Conservation (phyloP, 768 basidiomycete genomes). For the Pleurotus cornucopiae region DNA sequence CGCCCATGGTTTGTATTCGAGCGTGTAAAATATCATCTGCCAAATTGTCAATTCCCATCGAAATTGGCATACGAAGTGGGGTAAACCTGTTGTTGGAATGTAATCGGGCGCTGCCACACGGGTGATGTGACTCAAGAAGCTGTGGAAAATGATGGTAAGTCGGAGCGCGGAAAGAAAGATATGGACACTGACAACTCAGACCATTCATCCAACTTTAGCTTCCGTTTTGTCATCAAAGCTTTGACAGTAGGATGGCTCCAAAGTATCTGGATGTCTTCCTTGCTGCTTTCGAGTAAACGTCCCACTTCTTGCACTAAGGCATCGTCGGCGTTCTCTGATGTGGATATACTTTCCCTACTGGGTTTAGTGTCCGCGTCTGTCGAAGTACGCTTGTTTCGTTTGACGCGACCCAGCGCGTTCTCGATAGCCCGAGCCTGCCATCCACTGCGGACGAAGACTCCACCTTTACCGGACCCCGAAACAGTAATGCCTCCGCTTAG, state of each 20-base stretch:
- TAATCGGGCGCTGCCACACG: conserved; percentile 70
- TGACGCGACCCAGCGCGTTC: conserved; percentile 41
- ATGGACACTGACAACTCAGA: conserved; percentile 69
- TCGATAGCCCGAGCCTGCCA: conserved; percentile 74
- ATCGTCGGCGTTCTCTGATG: conserved; percentile 38
- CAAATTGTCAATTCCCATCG: conserved; percentile 4
- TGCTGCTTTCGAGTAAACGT: conserved; percentile 50
- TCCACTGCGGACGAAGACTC: conserved; percentile 73
- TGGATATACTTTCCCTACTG: conserved; percentile 24
- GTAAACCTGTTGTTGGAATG: conserved; percentile 67
- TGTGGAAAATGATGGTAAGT: conserved; percentile 21
- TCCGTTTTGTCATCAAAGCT: conserved; percentile 61
- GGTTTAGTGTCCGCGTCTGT: conserved; percentile 28
- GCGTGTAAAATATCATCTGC: conserved; percentile 84
- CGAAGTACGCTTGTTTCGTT: conserved; percentile 24
- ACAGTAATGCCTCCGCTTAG: conserved; percentile 72
- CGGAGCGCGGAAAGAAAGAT: neutral
- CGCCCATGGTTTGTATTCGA: conserved; percentile 89
- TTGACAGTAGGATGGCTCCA: conserved; percentile 74
- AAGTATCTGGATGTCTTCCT: conserved; percentile 64
- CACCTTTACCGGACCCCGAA: conserved; percentile 72
- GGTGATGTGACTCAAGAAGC: conserved; percentile 71
- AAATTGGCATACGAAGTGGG: neutral
- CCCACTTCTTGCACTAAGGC: conserved; percentile 58
- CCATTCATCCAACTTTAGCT: conserved; percentile 81